Conservation (phyloP, 192 early-diverging fungal genomes). For the Globomyces pollinis-pini region DNA sequence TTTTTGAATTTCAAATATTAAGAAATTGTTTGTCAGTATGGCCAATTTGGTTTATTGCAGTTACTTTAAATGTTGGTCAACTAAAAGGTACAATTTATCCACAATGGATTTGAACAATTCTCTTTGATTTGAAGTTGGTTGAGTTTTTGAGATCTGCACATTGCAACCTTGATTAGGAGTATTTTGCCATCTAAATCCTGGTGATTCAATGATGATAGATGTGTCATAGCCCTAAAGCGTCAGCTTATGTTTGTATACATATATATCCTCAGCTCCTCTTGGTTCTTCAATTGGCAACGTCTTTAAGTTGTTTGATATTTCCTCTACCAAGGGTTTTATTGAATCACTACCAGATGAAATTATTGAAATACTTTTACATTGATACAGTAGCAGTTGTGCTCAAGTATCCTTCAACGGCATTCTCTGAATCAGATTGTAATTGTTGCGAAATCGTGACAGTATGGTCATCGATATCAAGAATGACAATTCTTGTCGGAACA, state of each 20-base stretch:
- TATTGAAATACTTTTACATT: background rate
- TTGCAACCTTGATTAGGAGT: background rate
- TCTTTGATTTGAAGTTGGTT: background rate
- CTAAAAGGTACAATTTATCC: background rate
- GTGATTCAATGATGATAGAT: background rate
- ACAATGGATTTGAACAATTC: background rate
- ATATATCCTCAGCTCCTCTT: background rate
- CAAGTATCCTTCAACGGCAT: constrained; percentile 40
- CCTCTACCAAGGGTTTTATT: background rate
- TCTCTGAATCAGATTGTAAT: constrained; percentile 29
- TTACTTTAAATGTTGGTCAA: background rate
- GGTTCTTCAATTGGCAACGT: constrained; percentile 2
- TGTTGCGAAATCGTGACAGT: background rate
- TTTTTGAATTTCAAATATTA: too few relatives aligned
- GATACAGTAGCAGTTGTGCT: constrained; percentile 28
- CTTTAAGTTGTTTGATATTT: background rate
- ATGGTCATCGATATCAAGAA: background rate
- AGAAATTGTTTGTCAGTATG: too few relatives aligned
- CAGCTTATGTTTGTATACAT: too few relatives aligned
- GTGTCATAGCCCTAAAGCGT: constrained; percentile 1
- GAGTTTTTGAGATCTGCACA: background rate
- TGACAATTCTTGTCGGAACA: background rate
- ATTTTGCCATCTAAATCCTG: constrained; percentile 2
- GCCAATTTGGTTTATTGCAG: too few relatives aligned
- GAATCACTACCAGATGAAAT: background rate